Evolutionary conservation across 2,329 filamentous ascomycete genomes (phyloP).

Genomic region (Colletotrichum lentis): DNA sequence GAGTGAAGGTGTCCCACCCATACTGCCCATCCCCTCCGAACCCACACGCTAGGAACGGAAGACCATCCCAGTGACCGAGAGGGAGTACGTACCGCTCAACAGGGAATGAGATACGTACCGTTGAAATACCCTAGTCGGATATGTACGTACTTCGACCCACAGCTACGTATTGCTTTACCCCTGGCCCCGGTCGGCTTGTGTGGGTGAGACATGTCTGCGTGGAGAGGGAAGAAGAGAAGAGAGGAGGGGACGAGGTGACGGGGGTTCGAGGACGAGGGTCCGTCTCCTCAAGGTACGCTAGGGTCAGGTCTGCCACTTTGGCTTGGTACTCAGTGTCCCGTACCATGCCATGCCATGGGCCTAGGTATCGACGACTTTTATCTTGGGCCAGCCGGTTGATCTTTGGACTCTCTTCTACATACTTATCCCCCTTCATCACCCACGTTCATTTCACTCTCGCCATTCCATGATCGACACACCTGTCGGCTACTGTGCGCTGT

Average conservation of each 20-base stretch:
- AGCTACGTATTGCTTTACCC: conserved; percentile 21
- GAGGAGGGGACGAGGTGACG: conserved; percentile 39
- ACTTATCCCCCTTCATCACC: conserved; percentile 61
- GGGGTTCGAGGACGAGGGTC: conserved; percentile 43
- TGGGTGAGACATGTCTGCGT: conserved; percentile 58
- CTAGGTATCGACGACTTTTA: conserved; percentile 51
- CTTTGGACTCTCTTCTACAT: conserved; percentile 57
- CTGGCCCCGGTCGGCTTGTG: conserved; percentile 53
- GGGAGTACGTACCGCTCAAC: conserved; percentile 3
- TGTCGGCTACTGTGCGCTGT: conserved; percentile 54
- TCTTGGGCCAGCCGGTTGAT: conserved; percentile 49
- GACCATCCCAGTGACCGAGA: conserved; percentile 27
- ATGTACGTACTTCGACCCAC: conserved; percentile 22
- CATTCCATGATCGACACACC: conserved; percentile 59
- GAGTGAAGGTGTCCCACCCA: conserved; percentile 15
- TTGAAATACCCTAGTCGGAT: neutral
- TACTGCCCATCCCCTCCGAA: conserved; percentile 23
- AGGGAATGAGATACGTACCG: conserved; percentile 17
- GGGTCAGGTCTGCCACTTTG: conserved; percentile 31
- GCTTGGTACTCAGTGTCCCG: conserved; percentile 32
- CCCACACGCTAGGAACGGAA: conserved; percentile 30
- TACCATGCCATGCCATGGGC: conserved; percentile 37
- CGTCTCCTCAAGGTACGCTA: conserved; percentile 42
- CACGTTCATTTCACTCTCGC: conserved; percentile 49
- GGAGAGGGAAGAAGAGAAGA: conserved; percentile 46